Evolutionary conservation across 257 asterid genomes (phyloP), one percentile per base, ranked within the genome.

Genomic region (Anisodus acutangulus): DNA sequence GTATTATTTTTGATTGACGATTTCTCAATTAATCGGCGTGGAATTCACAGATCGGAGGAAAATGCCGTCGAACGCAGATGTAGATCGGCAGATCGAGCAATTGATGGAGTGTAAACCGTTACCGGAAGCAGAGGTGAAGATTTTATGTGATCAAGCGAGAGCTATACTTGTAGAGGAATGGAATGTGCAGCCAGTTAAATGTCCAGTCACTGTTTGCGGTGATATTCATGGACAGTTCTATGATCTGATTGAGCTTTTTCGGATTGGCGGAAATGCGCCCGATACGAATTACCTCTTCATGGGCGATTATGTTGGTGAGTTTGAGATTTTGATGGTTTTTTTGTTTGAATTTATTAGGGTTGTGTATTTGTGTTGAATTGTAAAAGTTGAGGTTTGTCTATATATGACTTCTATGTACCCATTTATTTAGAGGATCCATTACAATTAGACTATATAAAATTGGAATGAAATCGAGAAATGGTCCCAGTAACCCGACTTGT

Each of bases 241-340:
- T 88, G 98, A 95, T 91, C 91, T 95, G 78, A 90, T 95, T 81
- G 98, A 95, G 91, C 98, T 95, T 51, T 95, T 95, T 70, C 90
- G 96, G 87, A 95, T 93, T 47, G 98, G 98, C 9, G 98, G 98
- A 78, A 92, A 90, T 80, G 88, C 98, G 74, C 98, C 98, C 8
- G 97, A 95, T 83, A 95, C 98, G 31, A 95, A 95, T 87, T 95
- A 95, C 83, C 98, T 95, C 53, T 95, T 95, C 90, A 95, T 95
- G 98, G 98, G 98, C 12, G 98, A 95, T 85, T 95, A 95, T 64
- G 98, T 95, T 57, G 98, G 98, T 95, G 87, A 92, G 98, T 84
- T 84, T 60, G 35, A 15, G 58, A 45, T 67, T 45, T 67, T 55
- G 3, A 22, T 22, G 26, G 26, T 22, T 8, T 0, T 41, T 43